Base-by-base conservation (phyloP, 176 grass and related monocot species). In the Alloteropsis semialata region DNA sequence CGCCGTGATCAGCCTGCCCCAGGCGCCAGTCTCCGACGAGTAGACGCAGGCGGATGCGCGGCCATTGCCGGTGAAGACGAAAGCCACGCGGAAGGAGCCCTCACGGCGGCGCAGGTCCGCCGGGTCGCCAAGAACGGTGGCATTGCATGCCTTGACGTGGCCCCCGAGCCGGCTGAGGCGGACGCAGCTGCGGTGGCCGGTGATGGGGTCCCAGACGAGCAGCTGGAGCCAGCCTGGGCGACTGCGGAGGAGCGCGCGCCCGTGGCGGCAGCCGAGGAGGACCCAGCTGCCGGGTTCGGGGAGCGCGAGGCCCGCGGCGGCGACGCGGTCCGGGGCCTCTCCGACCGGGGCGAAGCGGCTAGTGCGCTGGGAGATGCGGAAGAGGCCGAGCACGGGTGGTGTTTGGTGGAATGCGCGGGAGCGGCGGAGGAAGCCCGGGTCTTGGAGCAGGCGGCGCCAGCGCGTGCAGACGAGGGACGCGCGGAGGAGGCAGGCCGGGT, bases 171-270 rank as follows among this genome's bases (percentile, higher is more conserved):
- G 74, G 54, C 54, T 50, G 74, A 76, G 74, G 53, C 54, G 54
- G 74, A 76, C 55, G 37, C 8, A 60, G 54, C 13, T 36, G 8
- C 74, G 36, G 54, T 76, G 74, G 74, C 74, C 37, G n/a, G 74
- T 77, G 74, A 77, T 28, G n/a, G 74, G 74, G 24, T 77, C 74
- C 55, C n/a, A 77, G n/a, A 77, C 74, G 19, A 77, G 74, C 19
- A 77, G 36, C n/a, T 60, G 74, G 24, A 44, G 69, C 74, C 55
- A 77, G 3, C 74, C 55, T 1, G 74, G 74, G 0, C 4, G 25
- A 14, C 74, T 45, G 55, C 55, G 74, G 74, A 77, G 55, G n/a
- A 77, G 55, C n/a, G 28, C 74, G 24, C 37, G 55, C 24, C 74
- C 74, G 25, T 77, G 55, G 55, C 74, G 37, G 38, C 71, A 74